Base-by-base conservation (phyloP, 495 filamentous ascomycete species). In the Venustampulla echinocandica region DNA sequence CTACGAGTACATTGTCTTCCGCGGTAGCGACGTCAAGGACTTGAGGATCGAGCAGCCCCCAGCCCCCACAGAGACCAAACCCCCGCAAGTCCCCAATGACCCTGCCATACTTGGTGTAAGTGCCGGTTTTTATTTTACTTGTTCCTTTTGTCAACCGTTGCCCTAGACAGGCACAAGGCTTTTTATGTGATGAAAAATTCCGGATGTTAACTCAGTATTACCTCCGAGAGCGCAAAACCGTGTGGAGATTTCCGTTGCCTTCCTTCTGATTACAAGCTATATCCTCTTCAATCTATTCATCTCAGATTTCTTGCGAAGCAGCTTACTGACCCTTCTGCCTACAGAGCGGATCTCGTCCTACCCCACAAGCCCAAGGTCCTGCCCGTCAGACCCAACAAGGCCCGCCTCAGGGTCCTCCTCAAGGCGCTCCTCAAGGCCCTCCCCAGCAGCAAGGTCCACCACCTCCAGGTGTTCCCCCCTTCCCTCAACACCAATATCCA, bases 171-270 rank as follows among this genome's bases (percentile, higher is more conserved):
- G 21, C 19, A 7, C 40, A 36, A 28, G 17, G 17, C 42, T 42
- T 48, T 52, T 44, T 44, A 45, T 19, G 75, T 92, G 88, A 95
- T 85, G 84, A 86, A 87, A 62, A 59, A 87, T 79, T 73, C 69
- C 83, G 85, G 85, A 88, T 88, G 81, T 85, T 76, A 86, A 84
- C 73, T 58, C 65, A 69, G 64, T 47, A 66, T 75, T 68, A 22
- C 70, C 75, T 79, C 80, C 82, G 80, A 89, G 79, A 85, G 87
- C 87, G 85, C 86, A 94, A 92, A 82, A 82, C 71, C 73, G 64
- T 94, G 88, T 90, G 77, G 88, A 94, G 67, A 82, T 85, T 84
- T 93, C 87, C 90, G 89, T 95, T 96, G 90, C 89, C 89, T 95
- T 96, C 90, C 89, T 95, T 93, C 89, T 96, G 89, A 88, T 70